Conservation (phyloP, 2,329 filamentous ascomycete genomes). For the Xylaria sp. region DNA sequence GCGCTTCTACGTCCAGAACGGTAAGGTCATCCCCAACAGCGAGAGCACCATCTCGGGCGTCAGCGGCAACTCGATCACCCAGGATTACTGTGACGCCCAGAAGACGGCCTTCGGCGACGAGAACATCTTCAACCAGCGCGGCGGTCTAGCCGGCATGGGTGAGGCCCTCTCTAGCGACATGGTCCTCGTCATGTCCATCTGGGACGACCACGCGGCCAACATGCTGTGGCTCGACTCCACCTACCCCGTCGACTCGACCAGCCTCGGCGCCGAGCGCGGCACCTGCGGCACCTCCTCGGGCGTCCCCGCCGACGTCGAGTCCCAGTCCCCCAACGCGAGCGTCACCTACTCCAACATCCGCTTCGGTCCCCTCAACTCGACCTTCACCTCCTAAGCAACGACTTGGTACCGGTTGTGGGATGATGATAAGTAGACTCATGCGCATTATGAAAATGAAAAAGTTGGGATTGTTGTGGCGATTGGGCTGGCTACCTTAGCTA, state of each 20-base stretch:
- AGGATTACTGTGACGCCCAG: conserved; percentile 59
- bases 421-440: no score
- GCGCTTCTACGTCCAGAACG: conserved; percentile 64
- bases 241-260: conserved; percentile 52
- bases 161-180: conserved; percentile 59
- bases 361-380: conserved; percentile 54
- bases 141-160: conserved; percentile 60
- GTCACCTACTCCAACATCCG: conserved; percentile 57
- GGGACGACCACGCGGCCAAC: conserved; percentile 56
- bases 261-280: conserved; percentile 53
- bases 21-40: conserved; percentile 53
- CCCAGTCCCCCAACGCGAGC: conserved; percentile 44
- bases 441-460: no score
- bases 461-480: neutral
- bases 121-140: conserved; percentile 55
- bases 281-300: conserved; percentile 53
- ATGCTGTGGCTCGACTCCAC: conserved; percentile 64
- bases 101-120: conserved; percentile 60
- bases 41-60: conserved; percentile 41
- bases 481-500: no score
- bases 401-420: no score
- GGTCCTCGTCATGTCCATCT: conserved; percentile 65
- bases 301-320: conserved; percentile 51
- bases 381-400: conserved; percentile 40
- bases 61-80: conserved; percentile 51